A percentile compares a stretch with the other conserved stretches of the same genome.
Evolutionary conservation across 805 yeast genomes (phyloP).

Genomic region (Cyberlindnera saturnus): DNA sequence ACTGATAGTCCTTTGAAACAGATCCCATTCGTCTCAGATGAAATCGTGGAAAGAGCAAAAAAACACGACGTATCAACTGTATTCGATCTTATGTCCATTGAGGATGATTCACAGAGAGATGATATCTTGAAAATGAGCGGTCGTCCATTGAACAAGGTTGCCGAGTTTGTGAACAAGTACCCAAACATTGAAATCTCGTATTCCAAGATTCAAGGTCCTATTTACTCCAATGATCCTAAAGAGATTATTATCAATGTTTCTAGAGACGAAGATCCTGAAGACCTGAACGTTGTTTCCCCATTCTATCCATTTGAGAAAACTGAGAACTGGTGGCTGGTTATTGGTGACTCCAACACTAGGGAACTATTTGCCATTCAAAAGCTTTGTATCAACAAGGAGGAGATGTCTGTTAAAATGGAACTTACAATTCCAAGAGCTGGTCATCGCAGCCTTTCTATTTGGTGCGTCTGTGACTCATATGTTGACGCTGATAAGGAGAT

Average conservation of each 20-base stretch:
- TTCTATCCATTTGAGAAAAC: conserved; percentile 52
- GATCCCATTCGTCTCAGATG: conserved; percentile 60
- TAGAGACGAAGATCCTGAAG: conserved; percentile 77
- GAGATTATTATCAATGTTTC: conserved; percentile 43
- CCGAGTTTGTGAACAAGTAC: conserved; percentile 82
- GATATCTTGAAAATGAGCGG: conserved; percentile 51
- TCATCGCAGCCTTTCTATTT: conserved; percentile 52
- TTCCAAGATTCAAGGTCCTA: conserved; percentile 33
- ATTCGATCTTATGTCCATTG: conserved; percentile 68
- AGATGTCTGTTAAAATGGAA: conserved; percentile 45
- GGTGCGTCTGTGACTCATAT: conserved; percentile 90
- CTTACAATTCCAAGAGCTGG: conserved; percentile 60
- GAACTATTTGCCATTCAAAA: conserved; percentile 72
- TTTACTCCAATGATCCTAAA: conserved; percentile 44
- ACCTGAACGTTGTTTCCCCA: conserved; percentile 52
- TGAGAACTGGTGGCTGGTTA: conserved; percentile 84
- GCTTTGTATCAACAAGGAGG: conserved; percentile 45
- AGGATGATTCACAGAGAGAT: conserved; percentile 69
- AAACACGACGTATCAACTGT: conserved; percentile 59
- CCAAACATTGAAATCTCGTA: conserved; percentile 77
- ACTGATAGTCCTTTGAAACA: conserved; percentile 74
- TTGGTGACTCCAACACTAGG: conserved; percentile 58
- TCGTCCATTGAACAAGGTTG: conserved; percentile 54
- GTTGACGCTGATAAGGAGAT: conserved; percentile 90
- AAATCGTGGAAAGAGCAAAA: conserved; percentile 47